Percentiles rank a stretch among this genome's conserved stretches.
Evolutionary conservation across 805 yeast genomes (phyloP).

Genomic region (Nakazawaea ishiwadae): DNA sequence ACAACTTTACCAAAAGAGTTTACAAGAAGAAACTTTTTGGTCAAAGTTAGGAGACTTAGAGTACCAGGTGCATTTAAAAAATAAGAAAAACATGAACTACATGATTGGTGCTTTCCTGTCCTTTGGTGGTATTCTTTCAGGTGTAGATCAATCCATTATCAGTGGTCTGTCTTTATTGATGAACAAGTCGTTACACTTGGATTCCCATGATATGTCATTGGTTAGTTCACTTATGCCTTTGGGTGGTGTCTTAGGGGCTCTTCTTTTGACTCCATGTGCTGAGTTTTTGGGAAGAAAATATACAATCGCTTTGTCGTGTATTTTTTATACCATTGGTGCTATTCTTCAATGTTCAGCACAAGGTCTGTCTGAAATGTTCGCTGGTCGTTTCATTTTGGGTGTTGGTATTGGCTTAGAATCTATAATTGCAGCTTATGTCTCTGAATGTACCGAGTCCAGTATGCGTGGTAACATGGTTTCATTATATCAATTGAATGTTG

Average conservation of each 20-base stretch:
- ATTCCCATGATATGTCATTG: constrained; percentile 42
- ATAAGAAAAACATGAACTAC: constrained; percentile 40
- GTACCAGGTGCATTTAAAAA: constrained; percentile 34
- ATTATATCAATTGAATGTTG: constrained; percentile 59
- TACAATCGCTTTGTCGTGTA: constrained; percentile 51
- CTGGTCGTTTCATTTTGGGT: constrained; percentile 58
- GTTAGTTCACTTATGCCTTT: constrained; percentile 62
- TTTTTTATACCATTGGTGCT: constrained; percentile 59
- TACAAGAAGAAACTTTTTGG: constrained; percentile 28
- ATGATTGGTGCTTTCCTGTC: constrained; percentile 55
- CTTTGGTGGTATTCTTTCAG: constrained; percentile 61
- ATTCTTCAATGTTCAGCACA: constrained; percentile 50
- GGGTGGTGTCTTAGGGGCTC: constrained; percentile 63
- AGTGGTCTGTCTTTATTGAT: constrained; percentile 58
- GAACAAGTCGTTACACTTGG: constrained; percentile 35
- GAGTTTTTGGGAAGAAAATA: constrained; percentile 51
- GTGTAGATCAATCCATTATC: constrained; percentile 63
- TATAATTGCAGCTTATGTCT: constrained; percentile 59
- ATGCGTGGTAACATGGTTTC: constrained; percentile 60
- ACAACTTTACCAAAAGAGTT: constrained; percentile 25
- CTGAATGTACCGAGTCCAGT: constrained; percentile 56
- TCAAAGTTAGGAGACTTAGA: constrained; percentile 34
- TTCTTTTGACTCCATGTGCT: constrained; percentile 54
- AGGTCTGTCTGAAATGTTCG: constrained; percentile 44
- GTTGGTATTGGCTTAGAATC: constrained; percentile 65